phyloP scores from a whole-genome alignment of 495 filamentous ascomycete species.

The Daldinia decipiens region DNA sequence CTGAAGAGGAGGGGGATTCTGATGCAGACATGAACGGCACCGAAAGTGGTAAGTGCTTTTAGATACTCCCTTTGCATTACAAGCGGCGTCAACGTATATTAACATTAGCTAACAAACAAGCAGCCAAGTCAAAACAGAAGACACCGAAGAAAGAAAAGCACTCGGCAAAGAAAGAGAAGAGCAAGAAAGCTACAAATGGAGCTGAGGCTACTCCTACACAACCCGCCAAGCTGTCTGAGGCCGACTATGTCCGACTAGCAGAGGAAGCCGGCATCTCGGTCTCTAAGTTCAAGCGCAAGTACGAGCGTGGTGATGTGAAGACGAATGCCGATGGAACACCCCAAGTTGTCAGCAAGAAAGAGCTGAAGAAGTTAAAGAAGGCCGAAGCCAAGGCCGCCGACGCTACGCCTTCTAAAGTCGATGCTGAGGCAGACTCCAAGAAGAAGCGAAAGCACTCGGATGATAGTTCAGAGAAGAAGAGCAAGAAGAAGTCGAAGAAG shows the following conservation, averaged over 20 bases:
- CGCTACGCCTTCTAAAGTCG: slow-evolving; percentile 9
- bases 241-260: slow-evolving; percentile 65
- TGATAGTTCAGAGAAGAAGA: slow-evolving; percentile 57
- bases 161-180: slow-evolving; percentile 59
- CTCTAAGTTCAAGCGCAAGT: slow-evolving; percentile 77
- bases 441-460: slow-evolving; percentile 51
- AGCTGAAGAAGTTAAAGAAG: slow-evolving; percentile 79
- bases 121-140: slow-evolving; percentile 58
- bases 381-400: slow-evolving; percentile 62
- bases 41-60: slow-evolving; percentile 42
- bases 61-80: not conserved
- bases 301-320: slow-evolving; percentile 72
- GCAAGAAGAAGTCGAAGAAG: slow-evolving; percentile 58
- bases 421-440: slow-evolving; percentile 35
- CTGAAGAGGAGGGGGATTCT: slow-evolving; percentile 47
- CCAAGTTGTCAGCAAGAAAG: slow-evolving; percentile 75
- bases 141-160: slow-evolving; percentile 56
- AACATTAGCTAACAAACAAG: slow-evolving; percentile 54
- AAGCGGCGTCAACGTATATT: slow-evolving; percentile 23
- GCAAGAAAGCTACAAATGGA: slow-evolving; percentile 46
- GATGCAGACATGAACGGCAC: slow-evolving; percentile 45
- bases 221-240: slow-evolving; percentile 51
- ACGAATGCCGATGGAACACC: slow-evolving; percentile 68
- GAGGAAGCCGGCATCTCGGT: slow-evolving; percentile 71
- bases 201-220: slow-evolving; percentile 35